These are phyloP conservation scores for Trametes villosa DNA, from an alignment of 768 basidiomycete species.

Conservation along the genomic window DNA sequence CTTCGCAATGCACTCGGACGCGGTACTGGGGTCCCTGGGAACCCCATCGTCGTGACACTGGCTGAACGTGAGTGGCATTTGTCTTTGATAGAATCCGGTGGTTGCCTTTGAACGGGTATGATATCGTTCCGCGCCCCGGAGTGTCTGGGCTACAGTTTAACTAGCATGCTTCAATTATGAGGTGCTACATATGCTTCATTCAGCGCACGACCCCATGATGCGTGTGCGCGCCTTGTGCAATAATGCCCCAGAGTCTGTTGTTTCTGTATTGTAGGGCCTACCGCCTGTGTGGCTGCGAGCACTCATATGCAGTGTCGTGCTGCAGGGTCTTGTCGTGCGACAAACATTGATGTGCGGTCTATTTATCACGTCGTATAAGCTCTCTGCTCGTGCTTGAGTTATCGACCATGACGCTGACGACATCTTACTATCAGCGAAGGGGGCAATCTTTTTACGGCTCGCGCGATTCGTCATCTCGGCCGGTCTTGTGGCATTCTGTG, in stretches of 20 bases:
- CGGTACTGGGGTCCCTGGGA: conserved; percentile 48
- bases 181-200: too few relatives aligned
- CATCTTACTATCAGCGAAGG: conserved; percentile 54
- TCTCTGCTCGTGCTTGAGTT: not conserved
- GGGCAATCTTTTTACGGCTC: conserved; percentile 65
- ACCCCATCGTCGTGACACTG: conserved; percentile 81
- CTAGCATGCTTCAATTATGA: too few relatives aligned
- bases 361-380: not conserved
- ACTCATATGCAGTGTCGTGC: too few relatives aligned
- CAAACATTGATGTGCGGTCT: not conserved
- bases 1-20: conserved; percentile 47
- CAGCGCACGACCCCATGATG: too few relatives aligned
- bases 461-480: conserved; percentile 51
- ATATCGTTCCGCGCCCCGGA: too few relatives aligned
- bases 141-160: too few relatives aligned
- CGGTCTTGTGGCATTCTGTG: conserved; percentile 67
- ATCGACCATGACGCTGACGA: not conserved
- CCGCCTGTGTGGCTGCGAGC: too few relatives aligned
- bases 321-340: too few relatives aligned
- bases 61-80: conserved; percentile 68
- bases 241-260: too few relatives aligned
- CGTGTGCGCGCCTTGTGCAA: too few relatives aligned
- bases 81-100: not conserved
- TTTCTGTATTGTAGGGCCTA: too few relatives aligned
- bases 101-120: not conserved